Evolutionary conservation across 108 stramenopile species (phyloP).

Genomic region (Pseudonitzschia multiseries): DNA sequence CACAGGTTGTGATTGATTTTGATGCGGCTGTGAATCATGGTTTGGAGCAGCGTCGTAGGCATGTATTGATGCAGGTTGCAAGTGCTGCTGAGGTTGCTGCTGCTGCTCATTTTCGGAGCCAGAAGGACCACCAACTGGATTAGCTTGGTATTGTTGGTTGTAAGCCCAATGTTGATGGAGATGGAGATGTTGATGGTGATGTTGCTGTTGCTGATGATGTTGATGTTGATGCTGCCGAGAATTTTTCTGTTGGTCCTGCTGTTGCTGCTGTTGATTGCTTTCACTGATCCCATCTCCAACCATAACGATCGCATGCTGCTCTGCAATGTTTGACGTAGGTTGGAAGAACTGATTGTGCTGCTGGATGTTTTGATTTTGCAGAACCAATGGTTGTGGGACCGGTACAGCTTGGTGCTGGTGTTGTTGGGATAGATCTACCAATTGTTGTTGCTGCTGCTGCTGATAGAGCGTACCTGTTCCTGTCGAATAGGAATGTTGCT

Average conservation of each 20-base stretch:
- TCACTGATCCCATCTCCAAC: background rate
- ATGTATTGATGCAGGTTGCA: background rate
- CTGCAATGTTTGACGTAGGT: background rate
- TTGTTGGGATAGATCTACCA: background rate
- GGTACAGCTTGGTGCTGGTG: background rate
- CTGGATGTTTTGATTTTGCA: background rate
- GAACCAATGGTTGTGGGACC: background rate
- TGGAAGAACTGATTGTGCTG: conserved; percentile 3
- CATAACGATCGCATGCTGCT: background rate
- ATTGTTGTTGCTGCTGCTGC: background rate
- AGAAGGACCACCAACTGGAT: background rate
- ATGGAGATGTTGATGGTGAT: background rate
- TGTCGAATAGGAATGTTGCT: background rate
- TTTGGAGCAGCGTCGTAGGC: background rate
- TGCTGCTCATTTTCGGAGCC: background rate
- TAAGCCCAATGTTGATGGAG: background rate
- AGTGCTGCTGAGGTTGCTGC: background rate
- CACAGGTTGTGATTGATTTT: conserved; percentile 1
- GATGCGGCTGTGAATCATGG: background rate
- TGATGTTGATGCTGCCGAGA: background rate
- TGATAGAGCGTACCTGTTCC: background rate
- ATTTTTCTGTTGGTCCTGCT: background rate
- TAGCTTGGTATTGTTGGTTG: background rate
- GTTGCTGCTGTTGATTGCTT: conserved; percentile 6
- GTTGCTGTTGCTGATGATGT: background rate